phyloP scores from a whole-genome alignment of 1,139 yeast genomes.

The Trichomonascaceae sp. region DNA sequence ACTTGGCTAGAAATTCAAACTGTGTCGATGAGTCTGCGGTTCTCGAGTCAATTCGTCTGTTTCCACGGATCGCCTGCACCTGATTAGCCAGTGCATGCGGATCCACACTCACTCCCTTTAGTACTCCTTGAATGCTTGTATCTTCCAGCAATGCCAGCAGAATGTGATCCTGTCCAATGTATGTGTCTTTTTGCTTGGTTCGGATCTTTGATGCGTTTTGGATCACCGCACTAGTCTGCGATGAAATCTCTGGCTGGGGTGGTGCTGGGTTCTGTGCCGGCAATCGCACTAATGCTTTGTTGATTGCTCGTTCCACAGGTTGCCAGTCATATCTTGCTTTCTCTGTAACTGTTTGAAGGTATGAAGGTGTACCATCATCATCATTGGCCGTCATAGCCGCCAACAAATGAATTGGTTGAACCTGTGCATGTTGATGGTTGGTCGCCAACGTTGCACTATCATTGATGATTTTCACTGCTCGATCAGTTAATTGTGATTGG shows the following conservation, averaged over 20 bases:
- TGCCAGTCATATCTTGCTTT: conserved; percentile 86
- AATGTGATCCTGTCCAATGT: conserved; percentile 88
- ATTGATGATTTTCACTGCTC: conserved; percentile 72
- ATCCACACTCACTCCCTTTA: conserved; percentile 61
- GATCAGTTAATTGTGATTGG: conserved; percentile 50
- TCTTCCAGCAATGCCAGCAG: conserved; percentile 78
- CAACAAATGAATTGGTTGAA: conserved; percentile 73
- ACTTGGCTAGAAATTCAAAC: conserved; percentile 73
- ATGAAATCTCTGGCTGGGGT: conserved; percentile 53
- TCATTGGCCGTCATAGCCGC: conserved; percentile 83
- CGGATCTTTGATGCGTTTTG: conserved; percentile 62
- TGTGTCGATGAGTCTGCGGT: conserved; percentile 83
- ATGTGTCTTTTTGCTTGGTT: conserved; percentile 79
- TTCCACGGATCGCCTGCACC: conserved; percentile 78
- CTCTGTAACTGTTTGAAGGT: conserved; percentile 73
- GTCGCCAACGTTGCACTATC: conserved; percentile 71
- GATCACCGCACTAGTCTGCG: conserved; percentile 57
- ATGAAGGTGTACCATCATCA: conserved; percentile 55
- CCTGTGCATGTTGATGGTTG: conserved; percentile 72
- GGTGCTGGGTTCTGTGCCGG: conserved; percentile 90
- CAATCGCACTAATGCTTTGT: conserved; percentile 64
- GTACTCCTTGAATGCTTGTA: conserved; percentile 50
- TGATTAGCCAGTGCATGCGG: conserved; percentile 65
- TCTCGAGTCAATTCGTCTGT: conserved; percentile 82
- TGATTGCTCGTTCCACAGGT: conserved; percentile 63